Conservation (phyloP, 2,329 filamentous ascomycete genomes). For the Pseudogymnoascus sp. region DNA sequence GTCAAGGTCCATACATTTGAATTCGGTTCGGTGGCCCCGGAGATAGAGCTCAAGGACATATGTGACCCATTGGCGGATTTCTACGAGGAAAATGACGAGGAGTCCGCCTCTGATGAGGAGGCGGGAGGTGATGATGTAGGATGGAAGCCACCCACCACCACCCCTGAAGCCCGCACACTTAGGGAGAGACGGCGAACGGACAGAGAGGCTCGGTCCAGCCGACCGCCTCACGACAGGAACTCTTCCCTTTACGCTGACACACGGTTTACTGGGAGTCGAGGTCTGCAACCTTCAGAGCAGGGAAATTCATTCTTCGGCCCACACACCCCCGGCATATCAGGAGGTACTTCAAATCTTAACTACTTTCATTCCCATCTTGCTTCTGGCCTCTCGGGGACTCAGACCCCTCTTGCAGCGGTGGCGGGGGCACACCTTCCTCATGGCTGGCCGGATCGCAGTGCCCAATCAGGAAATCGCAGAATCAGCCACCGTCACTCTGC, state of each 20-base stretch:
- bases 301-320: constrained; percentile 53
- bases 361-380: constrained; percentile 78
- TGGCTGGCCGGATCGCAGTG: constrained; percentile 38
- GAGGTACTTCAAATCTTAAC: constrained; percentile 69
- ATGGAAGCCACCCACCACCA: constrained; percentile 16
- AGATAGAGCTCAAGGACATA: constrained; percentile 91
- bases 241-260: constrained; percentile 37
- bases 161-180: constrained; percentile 19
- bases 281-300: constrained; percentile 33
- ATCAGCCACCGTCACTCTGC: constrained; percentile 24
- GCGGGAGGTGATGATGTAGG: constrained; percentile 40
- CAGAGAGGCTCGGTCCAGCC: constrained; percentile 30
- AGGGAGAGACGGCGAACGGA: constrained; percentile 32
- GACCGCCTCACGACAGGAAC: constrained; percentile 17
- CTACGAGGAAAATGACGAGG: constrained; percentile 75
- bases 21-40: constrained; percentile 76
- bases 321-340: constrained; percentile 58
- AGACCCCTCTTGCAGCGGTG: constrained; percentile 73
- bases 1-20: constrained; percentile 92
- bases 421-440: constrained; percentile 60
- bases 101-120: constrained; percentile 49
- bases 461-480: constrained; percentile 16
- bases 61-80: constrained; percentile 94
- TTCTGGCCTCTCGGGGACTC: constrained; percentile 64
- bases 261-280: constrained; percentile 28